Evolutionary conservation across 257 asterid species (phyloP).

Genomic region (Gentiana dahurica): DNA sequence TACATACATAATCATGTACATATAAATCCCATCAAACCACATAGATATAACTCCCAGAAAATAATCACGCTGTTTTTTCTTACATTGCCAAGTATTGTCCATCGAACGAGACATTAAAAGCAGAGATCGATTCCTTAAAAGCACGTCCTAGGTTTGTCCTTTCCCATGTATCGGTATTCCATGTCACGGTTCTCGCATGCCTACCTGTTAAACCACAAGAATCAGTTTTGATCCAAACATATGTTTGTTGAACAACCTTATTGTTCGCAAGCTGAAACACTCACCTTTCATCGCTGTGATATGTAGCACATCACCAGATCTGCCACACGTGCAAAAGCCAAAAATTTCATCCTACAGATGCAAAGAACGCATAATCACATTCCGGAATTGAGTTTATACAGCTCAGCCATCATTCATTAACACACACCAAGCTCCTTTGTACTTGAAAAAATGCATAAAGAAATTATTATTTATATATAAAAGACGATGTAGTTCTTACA

Average conservation of each 20-base stretch:
- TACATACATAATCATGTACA: conserved; percentile 1
- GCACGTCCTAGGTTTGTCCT: conserved; percentile 52
- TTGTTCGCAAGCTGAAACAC: conserved; percentile 1
- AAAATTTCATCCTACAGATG: conserved; percentile 59
- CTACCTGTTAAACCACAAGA: conserved; percentile 27
- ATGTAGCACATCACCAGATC: conserved; percentile 46
- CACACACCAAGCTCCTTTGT: no score
- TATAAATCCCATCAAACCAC: neutral
- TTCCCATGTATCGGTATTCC: conserved; percentile 59
- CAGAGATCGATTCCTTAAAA: conserved; percentile 52
- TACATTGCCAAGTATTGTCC: conserved; percentile 82
- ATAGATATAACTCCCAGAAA: conserved; percentile 1
- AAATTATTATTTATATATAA: no score
- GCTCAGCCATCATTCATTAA: no score
- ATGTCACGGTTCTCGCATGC: conserved; percentile 56
- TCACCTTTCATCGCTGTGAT: conserved; percentile 54
- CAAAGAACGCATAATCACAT: conserved; percentile 1
- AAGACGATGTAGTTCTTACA: conserved; percentile 27
- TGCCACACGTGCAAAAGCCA: conserved; percentile 73
- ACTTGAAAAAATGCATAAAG: no score
- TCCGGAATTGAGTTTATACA: no score
- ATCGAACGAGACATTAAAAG: conserved; percentile 75
- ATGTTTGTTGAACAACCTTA: no score
- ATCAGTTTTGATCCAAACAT: neutral
- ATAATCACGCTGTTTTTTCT: conserved; percentile 14